A percentile compares a stretch with the other conserved stretches of the same genome.
These are phyloP conservation scores for Phytopythium aichiense DNA, from an alignment of 352 stramenopile species.

Conservation along the genomic window DNA sequence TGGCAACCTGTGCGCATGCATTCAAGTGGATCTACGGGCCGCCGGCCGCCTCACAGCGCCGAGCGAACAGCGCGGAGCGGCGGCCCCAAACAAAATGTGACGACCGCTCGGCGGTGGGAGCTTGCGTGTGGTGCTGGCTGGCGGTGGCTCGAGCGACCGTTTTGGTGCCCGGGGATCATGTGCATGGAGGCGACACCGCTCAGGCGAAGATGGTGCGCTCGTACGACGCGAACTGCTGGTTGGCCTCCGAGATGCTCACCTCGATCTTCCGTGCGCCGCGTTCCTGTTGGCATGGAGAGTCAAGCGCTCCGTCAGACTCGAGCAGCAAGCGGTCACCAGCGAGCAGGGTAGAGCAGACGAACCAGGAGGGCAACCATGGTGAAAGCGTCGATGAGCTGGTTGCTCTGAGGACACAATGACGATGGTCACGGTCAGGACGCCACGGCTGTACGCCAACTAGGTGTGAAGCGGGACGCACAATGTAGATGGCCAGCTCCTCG, in stretches of 20 bases:
- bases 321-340: not conserved
- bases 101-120: not conserved
- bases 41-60: not conserved
- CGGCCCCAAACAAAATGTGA: not conserved
- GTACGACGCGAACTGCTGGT: slow-evolving; percentile 87
- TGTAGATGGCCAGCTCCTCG: slow-evolving; percentile 95
- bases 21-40: not conserved
- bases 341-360: slow-evolving; percentile 7
- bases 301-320: not conserved
- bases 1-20: not conserved
- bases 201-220: slow-evolving; percentile 65
- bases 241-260: slow-evolving; percentile 92
- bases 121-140: not conserved
- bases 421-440: not conserved
- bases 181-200: not conserved
- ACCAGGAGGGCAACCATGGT: slow-evolving; percentile 70
- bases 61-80: not conserved
- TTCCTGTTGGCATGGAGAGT: slow-evolving; percentile 22
- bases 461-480: slow-evolving; percentile 46
- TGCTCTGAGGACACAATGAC: slow-evolving; percentile 42
- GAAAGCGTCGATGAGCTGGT: slow-evolving; percentile 84
- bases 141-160: not conserved
- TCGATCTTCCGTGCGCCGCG: slow-evolving; percentile 88
- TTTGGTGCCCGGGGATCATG: not conserved
- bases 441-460: not conserved